phyloP scores from a whole-genome alignment of 225 moss, liverwort and hornwort genomes.

The Ulota crispa region DNA sequence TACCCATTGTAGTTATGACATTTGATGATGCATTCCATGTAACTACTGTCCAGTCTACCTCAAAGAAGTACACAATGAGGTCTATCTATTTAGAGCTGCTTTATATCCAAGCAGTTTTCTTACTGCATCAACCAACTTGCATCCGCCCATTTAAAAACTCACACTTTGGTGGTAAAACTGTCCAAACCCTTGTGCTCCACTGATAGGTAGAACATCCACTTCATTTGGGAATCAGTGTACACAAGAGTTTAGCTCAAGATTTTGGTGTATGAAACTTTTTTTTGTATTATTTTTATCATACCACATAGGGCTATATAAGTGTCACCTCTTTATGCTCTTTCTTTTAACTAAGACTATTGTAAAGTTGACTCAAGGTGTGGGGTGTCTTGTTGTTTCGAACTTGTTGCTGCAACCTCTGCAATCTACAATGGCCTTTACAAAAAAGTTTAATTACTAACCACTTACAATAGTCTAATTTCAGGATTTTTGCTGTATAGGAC shows the following conservation, averaged over 20 bases:
- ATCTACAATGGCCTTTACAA: not conserved
- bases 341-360: not conserved
- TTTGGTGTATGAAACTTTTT: not conserved
- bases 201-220: too few relatives aligned
- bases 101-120: too few relatives aligned
- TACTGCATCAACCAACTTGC: too few relatives aligned
- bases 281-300: not conserved
- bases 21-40: not conserved
- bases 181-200: too few relatives aligned
- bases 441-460: too few relatives aligned
- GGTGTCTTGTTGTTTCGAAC: not conserved
- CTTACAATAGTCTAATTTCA: not conserved
- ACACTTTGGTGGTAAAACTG: too few relatives aligned
- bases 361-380: not conserved
- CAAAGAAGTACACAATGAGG: too few relatives aligned
- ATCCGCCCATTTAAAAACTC: too few relatives aligned
- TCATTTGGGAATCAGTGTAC: too few relatives aligned
- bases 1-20: not conserved
- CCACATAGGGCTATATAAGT: not conserved
- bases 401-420: not conserved
- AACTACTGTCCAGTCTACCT: not conserved
- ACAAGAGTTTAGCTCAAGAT: not conserved
- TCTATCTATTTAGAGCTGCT: too few relatives aligned
- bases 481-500: not conserved
- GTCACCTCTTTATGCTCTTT: not conserved